Percentiles rank a stretch among this genome's conserved stretches.
Conservation (phyloP, 2,329 filamentous ascomycete genomes). For the Juglanconis sp. region DNA sequence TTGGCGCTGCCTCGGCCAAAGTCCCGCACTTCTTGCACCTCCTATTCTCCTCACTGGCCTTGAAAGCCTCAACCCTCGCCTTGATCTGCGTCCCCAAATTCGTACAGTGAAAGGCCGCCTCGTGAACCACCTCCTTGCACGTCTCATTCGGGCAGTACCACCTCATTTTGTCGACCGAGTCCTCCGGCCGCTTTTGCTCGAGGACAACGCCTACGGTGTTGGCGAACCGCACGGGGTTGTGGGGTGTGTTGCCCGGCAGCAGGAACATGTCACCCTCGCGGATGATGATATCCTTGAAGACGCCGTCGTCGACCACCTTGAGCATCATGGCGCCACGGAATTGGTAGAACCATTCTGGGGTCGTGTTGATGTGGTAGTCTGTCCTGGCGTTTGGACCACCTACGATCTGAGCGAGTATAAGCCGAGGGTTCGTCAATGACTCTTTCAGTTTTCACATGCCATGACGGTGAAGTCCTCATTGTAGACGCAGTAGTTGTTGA, state of each 20-base stretch:
- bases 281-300: conserved; percentile 83
- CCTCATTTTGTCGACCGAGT: conserved; percentile 71
- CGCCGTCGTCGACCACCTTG: conserved; percentile 73
- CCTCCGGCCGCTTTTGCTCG: conserved; percentile 74
- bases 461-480: conserved; percentile 80
- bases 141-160: conserved; percentile 73
- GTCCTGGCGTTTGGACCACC: conserved; percentile 94
- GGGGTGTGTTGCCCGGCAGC: conserved; percentile 88
- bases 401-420: conserved; percentile 60
- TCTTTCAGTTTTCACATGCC: conserved; percentile 40
- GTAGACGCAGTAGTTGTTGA: conserved; percentile 98
- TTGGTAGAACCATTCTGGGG: conserved; percentile 98
- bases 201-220: conserved; percentile 92
- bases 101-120: conserved; percentile 82
- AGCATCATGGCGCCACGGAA: conserved; percentile 90
- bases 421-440: too few species aligned
- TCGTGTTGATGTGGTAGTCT: conserved; percentile 97
- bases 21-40: conserved; percentile 75
- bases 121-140: conserved; percentile 74
- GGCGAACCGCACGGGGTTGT: conserved; percentile 91
- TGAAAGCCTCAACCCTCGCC: conserved; percentile 80
- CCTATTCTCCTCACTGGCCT: conserved; percentile 61
- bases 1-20: conserved; percentile 69
- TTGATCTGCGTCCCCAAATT: conserved; percentile 95
- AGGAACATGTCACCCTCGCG: conserved; percentile 92